A percentile compares a stretch with the other conserved stretches of the same genome.
phyloP scores from a whole-genome alignment of 116 monocot species.

The Trichopus zeylanicus region DNA sequence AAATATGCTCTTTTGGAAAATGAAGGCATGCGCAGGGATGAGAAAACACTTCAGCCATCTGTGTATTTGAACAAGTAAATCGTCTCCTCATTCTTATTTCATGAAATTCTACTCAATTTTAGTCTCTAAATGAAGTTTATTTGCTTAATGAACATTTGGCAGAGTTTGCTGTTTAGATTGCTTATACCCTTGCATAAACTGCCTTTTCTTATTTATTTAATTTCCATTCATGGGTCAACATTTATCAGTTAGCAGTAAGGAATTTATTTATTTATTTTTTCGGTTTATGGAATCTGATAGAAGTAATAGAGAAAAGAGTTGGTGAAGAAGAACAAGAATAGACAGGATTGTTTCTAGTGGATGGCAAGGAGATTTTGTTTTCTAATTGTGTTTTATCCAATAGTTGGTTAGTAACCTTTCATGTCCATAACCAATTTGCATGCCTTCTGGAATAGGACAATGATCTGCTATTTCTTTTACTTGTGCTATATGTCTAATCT shows the following conservation, averaged over 20 bases:
- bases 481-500: too few relatives aligned
- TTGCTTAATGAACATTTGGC: background rate
- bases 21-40: constrained; percentile 83
- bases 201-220: background rate
- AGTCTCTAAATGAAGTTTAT: background rate
- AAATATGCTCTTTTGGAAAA: background rate
- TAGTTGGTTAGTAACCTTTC: background rate
- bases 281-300: background rate
- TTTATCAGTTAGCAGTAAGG: background rate
- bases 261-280: background rate
- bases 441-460: background rate
- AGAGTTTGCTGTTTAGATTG: background rate
- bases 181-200: background rate
- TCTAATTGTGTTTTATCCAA: background rate
- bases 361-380: background rate
- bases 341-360: background rate
- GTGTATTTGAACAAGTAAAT: constrained; percentile 87
- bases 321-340: background rate
- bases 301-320: too few relatives aligned
- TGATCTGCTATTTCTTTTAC: background rate
- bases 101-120: background rate
- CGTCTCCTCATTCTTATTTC: background rate
- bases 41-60: constrained; percentile 75
- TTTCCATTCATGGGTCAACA: background rate
- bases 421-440: background rate